Base-by-base conservation (phyloP, 148 eudicot genomes). In the Camellia lanceoleosa region DNA sequence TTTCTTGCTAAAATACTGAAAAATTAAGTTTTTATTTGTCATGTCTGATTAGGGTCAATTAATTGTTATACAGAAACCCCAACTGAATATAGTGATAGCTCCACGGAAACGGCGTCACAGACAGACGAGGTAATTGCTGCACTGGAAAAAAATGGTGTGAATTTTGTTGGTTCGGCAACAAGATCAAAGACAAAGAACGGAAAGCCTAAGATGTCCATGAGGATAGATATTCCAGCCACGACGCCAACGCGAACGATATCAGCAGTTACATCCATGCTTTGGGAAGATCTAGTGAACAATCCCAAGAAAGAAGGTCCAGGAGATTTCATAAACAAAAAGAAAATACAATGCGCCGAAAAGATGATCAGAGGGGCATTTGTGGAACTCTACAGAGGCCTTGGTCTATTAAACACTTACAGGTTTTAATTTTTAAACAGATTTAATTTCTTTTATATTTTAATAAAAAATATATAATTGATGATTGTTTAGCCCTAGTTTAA, bases 291-390 rank as follows among this genome's bases (percentile, higher is more conserved):
- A 23, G 82, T 92, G 5, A 92, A 91, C 79, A 90, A 83, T 54
- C 89, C 97, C 2, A 87, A 83, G 76, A 93, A 90, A 75, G 97
- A 92, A 49, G 81, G 85, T 7, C 84, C 88, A 7, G 85, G 87
- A 68, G 97, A 93, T 55, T 83, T 85, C 75, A 83, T 93, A 58
- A 94, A 89, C 83, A 83, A 87, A 71, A 96, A 92, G 86, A 96
- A 92, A 86, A 88, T 92, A 9, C 99, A 92, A 70, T 86, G 91
- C 80, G 98, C 98, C 16, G 98, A 96, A 68, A 96, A 96, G 81
- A 96, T 88, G 97, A 91, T 96, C 69, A 85, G 99, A 82, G 93
- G 93, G 18, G 99, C 99, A 4, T 90, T 90, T 84, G 94, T 96
- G 46, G 99, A 96, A 84, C 92, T 96, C 38, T 92, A 96, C 58